phyloP scores from a whole-genome alignment of 495 filamentous ascomycete species.

The Penicillium parvum region DNA sequence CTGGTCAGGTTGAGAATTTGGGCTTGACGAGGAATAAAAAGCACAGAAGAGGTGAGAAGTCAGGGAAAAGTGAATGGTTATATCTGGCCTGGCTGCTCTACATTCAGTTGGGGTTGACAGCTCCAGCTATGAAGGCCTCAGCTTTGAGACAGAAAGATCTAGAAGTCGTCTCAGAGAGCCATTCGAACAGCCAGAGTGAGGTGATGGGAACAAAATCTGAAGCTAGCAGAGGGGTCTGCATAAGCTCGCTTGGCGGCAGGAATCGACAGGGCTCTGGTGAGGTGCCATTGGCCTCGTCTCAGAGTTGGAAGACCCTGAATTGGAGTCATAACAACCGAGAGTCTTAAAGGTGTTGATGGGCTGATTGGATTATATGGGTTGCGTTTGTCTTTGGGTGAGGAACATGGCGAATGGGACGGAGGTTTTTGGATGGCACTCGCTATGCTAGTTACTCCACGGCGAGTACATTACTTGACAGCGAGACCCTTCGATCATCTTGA shows the following conservation, averaged over 20 bases:
- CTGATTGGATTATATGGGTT: constrained; percentile 1
- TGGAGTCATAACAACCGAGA: constrained; percentile 3
- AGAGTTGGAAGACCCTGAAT: constrained; percentile 2
- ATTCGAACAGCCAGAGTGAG: neutral
- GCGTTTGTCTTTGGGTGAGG: constrained; percentile 5
- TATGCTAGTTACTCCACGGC: too few relatives aligned
- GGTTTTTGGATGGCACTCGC: too few relatives aligned
- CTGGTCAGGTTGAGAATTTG: too few relatives aligned
- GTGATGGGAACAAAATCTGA: neutral
- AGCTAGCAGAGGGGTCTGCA: constrained; percentile 6
- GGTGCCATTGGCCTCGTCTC: constrained; percentile 5
- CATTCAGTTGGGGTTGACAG: too few relatives aligned
- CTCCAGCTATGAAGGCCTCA: too few relatives aligned
- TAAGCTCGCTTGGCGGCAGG: constrained; percentile 7
- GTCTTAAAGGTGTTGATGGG: neutral
- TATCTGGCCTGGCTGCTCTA: too few relatives aligned
- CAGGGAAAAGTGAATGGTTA: too few relatives aligned
- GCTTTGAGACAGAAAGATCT: too few relatives aligned
- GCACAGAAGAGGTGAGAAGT: too few relatives aligned
- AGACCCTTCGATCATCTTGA: too few relatives aligned
- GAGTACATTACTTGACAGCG: too few relatives aligned
- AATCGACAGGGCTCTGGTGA: neutral
- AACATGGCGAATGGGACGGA: constrained; percentile 20
- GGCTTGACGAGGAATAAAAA: too few relatives aligned
- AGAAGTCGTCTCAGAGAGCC: neutral